A percentile compares a stretch with the other conserved stretches of the same genome.
phyloP scores from a whole-genome alignment of 2,329 filamentous ascomycete species.

The Phyllosticta citribraziliensis region DNA sequence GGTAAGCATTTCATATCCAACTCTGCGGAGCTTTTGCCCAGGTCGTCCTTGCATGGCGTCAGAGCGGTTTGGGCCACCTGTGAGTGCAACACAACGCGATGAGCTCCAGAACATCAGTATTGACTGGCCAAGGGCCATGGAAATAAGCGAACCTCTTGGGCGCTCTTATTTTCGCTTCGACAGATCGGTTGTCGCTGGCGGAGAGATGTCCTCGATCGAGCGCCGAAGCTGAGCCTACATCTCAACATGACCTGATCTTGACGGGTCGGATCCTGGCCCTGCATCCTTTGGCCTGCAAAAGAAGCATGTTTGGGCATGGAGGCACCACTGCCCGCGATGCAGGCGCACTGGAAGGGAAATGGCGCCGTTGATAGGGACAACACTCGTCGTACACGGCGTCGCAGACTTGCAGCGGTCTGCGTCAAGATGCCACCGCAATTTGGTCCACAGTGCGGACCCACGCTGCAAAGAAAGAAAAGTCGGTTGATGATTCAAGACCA shows the following conservation, averaged over 20 bases:
- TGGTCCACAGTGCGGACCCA: background rate
- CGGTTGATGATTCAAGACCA: background rate
- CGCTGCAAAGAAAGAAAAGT: background rate
- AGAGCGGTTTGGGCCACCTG: conserved; percentile 6
- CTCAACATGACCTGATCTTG: background rate
- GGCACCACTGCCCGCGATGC: background rate
- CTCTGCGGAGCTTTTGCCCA: background rate
- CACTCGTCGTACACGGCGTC: background rate
- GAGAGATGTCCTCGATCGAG: background rate
- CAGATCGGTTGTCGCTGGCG: background rate
- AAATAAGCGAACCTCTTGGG: background rate
- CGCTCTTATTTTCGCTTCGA: background rate
- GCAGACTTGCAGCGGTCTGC: background rate
- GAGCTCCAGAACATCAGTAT: background rate
- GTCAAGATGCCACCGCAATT: background rate
- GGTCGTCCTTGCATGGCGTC: conserved; percentile 10
- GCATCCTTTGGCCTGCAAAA: background rate
- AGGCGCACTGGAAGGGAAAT: conserved; percentile 6
- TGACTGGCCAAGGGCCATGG: background rate
- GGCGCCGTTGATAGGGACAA: background rate
- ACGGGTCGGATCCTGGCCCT: background rate
- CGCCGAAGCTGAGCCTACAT: background rate
- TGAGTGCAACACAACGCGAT: background rate
- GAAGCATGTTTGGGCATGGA: background rate
- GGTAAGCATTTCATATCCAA: background rate